These are phyloP conservation scores for Murraya koenigii DNA, from an alignment of 345 rosid species.

Conservation along the genomic window DNA sequence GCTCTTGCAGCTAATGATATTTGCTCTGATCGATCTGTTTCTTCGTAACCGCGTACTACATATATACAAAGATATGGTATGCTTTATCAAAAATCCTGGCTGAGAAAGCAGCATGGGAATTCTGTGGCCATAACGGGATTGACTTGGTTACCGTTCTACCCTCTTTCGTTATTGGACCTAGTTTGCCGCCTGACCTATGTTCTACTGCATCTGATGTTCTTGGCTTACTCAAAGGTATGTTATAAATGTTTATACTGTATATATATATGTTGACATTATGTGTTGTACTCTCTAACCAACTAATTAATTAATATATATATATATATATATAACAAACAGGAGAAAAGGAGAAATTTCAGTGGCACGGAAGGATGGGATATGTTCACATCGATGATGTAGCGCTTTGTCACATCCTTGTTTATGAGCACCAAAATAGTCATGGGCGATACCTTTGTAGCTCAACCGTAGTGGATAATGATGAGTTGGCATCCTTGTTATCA, in stretches of 20 bases:
- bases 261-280: too few species aligned
- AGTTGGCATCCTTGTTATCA: constrained; percentile 49
- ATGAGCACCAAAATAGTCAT: constrained; percentile 42
- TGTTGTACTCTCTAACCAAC: too few species aligned
- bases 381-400: constrained; percentile 94
- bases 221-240: constrained; percentile 67
- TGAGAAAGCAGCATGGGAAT: constrained; percentile 90
- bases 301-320: too few species aligned
- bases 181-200: constrained; percentile 65
- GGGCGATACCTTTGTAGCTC: constrained; percentile 80
- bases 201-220: constrained; percentile 83
- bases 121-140: constrained; percentile 57
- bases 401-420: constrained; percentile 64
- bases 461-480: constrained; percentile 47
- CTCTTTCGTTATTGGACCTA: constrained; percentile 77
- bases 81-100: constrained; percentile 72
- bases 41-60: not conserved
- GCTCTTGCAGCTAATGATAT: too few species aligned
- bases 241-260: too few species aligned
- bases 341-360: constrained; percentile 56
- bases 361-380: constrained; percentile 92
- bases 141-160: constrained; percentile 69
- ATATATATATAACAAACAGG: constrained; percentile 28
- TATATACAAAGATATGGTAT: constrained; percentile 57
- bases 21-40: not conserved